Evolutionary conservation across 495 filamentous ascomycete species (phyloP), one percentile per base, ranked within the genome.

Genomic region (Talaromyces adpressus): DNA sequence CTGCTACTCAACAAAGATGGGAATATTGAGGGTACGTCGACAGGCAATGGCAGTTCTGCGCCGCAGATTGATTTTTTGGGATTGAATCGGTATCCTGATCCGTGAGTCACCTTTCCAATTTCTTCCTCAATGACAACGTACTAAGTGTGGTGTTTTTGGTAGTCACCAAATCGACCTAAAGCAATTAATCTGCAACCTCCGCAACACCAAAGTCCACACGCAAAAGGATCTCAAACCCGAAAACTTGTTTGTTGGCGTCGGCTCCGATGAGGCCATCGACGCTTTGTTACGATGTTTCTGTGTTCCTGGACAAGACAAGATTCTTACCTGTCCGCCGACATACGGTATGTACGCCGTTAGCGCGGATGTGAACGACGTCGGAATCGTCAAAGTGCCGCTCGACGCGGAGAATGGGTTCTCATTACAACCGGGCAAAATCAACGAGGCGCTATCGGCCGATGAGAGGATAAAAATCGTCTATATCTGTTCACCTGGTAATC

Each of bases 321-420:
- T 98, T 72, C 84, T 98, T 12, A 92, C 91, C 27, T 97, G 92
- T 70, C 94, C 94, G 22, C 94, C 95, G 0, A 98, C 94, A 0
- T 98, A 98, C 76, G 94, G 94, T 69, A 98, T 98, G 94, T 98
- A 98, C 77, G 81, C 85, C 23, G 94, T 98, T 18, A 94, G 90
- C 56, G 94, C 95, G 0, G 87, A 93, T 68, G 87, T 96, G 63
- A 98, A 98, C 77, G 95, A 98, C 69, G 76, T 98, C 25, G 83
- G 82, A 16, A 82, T 98, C 7, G 89, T 96, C 68, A 91, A 89
- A 71, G 87, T 97, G 18, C 90, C 91, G 2, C 78, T 98, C n/a
- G 78, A 87, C 65, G 74, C 74, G 6, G 57, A 70, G 29, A 79
- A 83, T 36, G 78, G 71, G 20, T 98, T 98, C 75, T 79, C 75